phyloP scores from a whole-genome alignment of 768 basidiomycete genomes.

The Suillus weaverae region DNA sequence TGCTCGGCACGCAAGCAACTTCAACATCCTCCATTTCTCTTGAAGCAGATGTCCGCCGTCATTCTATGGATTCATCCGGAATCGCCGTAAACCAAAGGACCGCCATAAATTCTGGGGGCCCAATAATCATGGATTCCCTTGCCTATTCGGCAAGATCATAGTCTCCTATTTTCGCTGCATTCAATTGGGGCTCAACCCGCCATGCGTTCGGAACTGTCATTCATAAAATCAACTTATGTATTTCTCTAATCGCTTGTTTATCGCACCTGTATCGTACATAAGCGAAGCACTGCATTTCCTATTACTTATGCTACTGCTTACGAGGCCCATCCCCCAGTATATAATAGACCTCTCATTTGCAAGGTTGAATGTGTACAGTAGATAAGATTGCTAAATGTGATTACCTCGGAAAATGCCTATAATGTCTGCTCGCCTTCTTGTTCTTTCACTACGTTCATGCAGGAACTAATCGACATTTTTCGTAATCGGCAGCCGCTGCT shows the following conservation, averaged over 20 bases:
- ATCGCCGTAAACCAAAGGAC: conserved; percentile 27
- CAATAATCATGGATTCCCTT: conserved; percentile 1
- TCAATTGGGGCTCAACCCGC: background rate
- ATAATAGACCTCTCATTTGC: background rate
- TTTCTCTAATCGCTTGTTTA: background rate
- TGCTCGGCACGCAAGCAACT: conserved; percentile 27
- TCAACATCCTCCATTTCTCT: conserved; percentile 26
- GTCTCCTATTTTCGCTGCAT: background rate
- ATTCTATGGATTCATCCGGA: conserved; percentile 32
- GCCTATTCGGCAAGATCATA: background rate
- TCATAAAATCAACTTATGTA: background rate
- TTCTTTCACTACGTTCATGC: background rate
- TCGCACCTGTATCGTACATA: background rate
- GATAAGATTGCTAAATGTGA: background rate
- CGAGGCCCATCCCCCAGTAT: background rate
- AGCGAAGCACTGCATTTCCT: background rate
- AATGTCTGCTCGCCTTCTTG: background rate
- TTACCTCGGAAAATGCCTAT: background rate
- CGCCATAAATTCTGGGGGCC: background rate
- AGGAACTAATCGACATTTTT: background rate
- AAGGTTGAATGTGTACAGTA: background rate
- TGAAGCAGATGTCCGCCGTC: conserved; percentile 35
- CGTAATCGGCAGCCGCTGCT: background rate
- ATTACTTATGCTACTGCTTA: conserved; percentile 2
- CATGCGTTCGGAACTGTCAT: background rate